phyloP scores from a whole-genome alignment of 805 yeast genomes.

The Ogataea nonfermentans region DNA sequence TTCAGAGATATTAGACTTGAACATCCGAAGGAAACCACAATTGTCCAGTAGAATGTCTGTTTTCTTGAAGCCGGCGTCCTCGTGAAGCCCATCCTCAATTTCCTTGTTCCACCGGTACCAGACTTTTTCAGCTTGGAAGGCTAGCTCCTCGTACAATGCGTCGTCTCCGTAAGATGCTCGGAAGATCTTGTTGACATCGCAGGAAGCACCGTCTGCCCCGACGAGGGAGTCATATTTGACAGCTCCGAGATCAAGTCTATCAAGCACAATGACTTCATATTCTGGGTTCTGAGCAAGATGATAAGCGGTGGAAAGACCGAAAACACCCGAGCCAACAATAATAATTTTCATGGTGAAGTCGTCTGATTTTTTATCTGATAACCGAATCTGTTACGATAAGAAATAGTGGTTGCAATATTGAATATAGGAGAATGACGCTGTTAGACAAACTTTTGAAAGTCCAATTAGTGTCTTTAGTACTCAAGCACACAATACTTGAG shows the following conservation, averaged over 20 bases:
- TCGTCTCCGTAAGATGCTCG: slow-evolving; percentile 3
- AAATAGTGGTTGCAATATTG: no score
- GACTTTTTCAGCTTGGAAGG: background rate
- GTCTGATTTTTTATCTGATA: background rate
- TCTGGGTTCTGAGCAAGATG: slow-evolving; percentile 4
- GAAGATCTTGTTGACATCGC: slow-evolving; percentile 5
- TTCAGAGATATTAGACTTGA: background rate
- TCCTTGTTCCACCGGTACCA: slow-evolving; percentile 3
- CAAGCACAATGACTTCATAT: background rate
- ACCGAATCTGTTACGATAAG: background rate
- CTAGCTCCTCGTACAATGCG: slow-evolving; percentile 1
- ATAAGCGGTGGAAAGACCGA: slow-evolving; percentile 3
- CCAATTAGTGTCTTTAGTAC: no score
- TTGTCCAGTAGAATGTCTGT: slow-evolving; percentile 4
- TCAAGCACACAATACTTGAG: no score
- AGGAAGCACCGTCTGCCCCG: background rate
- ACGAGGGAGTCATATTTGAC: background rate
- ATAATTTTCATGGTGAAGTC: background rate
- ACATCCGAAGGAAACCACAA: slow-evolving; percentile 4
- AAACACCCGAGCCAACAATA: slow-evolving; percentile 4
- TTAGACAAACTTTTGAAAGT: no score
- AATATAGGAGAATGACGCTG: no score
- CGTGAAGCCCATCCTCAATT: background rate
- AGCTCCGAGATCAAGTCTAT: slow-evolving; percentile 1
- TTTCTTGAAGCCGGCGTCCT: background rate